A percentile compares a stretch with the other conserved stretches of the same genome.
Conservation (phyloP, 2,329 filamentous ascomycete species). For the Furcasterigmium sp. region DNA sequence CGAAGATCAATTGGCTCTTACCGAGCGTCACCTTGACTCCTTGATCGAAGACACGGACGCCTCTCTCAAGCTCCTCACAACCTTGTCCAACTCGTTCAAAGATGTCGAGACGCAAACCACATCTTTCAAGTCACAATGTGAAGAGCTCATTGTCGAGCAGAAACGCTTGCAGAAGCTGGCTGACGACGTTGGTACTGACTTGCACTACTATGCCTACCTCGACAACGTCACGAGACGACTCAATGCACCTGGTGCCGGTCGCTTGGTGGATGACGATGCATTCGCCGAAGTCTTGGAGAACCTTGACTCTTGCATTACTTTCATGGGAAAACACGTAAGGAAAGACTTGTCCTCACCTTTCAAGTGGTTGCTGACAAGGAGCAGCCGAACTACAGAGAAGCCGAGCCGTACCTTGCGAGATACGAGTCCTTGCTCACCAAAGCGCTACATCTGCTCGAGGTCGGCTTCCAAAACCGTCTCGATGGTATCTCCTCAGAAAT, state of each 20-base stretch:
- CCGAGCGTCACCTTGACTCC: constrained; percentile 74
- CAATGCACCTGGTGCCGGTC: constrained; percentile 86
- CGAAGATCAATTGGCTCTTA: constrained; percentile 73
- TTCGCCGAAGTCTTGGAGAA: constrained; percentile 86
- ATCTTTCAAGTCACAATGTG: constrained; percentile 89
- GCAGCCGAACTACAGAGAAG: constrained; percentile 77
- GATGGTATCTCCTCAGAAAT: constrained; percentile 51
- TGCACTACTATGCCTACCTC: constrained; percentile 92
- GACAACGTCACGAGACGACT: constrained; percentile 85
- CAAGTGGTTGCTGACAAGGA: not conserved
- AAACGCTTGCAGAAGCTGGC: constrained; percentile 72
- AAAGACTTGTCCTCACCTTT: constrained; percentile 7
- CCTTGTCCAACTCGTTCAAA: constrained; percentile 79
- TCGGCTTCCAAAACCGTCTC: constrained; percentile 47
- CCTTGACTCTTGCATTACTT: constrained; percentile 84
- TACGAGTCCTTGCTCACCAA: constrained; percentile 77
- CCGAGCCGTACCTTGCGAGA: constrained; percentile 79
- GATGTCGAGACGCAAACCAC: constrained; percentile 85
- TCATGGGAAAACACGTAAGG: constrained; percentile 84
- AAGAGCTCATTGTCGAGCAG: constrained; percentile 80
- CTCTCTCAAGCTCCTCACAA: constrained; percentile 70
- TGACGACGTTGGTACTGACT: constrained; percentile 78
- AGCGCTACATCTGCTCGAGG: constrained; percentile 56
- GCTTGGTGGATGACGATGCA: constrained; percentile 74
- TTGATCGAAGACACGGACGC: constrained; percentile 73